Evolutionary conservation across 345 rosid species (phyloP).

Genomic region (Crucihimalaya himalaica): DNA sequence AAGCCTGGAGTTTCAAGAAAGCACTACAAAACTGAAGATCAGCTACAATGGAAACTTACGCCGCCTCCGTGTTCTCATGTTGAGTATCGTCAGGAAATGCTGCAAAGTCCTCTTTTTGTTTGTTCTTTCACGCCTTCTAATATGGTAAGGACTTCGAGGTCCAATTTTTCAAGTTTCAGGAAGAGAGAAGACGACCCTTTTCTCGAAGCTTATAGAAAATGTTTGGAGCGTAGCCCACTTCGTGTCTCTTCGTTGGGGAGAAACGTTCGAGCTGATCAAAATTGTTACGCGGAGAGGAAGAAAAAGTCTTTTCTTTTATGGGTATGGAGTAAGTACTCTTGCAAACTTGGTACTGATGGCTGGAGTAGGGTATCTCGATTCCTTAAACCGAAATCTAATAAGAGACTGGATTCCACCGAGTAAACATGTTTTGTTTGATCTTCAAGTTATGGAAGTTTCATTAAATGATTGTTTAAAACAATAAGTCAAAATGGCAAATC

Average conservation of each 20-base stretch:
- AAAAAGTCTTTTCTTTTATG: conserved; percentile 27
- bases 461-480: not conserved
- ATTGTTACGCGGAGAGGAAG: not conserved
- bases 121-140: conserved; percentile 29
- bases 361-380: conserved; percentile 10
- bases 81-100: conserved; percentile 12
- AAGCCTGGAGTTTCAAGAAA: conserved; percentile 40
- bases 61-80: conserved; percentile 34
- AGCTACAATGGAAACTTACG: conserved; percentile 27
- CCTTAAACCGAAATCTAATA: conserved; percentile 16
- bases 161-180: conserved; percentile 27
- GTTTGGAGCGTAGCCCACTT: conserved; percentile 33
- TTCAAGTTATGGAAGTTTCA: not conserved
- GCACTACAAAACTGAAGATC: conserved; percentile 22
- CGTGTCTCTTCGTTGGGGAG: conserved; percentile 7
- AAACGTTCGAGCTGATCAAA: conserved; percentile 17
- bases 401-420: conserved; percentile 17
- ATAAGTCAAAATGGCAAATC: not conserved
- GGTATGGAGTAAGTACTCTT: conserved; percentile 37
- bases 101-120: conserved; percentile 17
- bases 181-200: conserved; percentile 41
- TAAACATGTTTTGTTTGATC: not conserved
- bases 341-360: conserved; percentile 28
- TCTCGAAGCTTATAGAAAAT: conserved; percentile 38
- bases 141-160: conserved; percentile 9